phyloP scores from a whole-genome alignment of 108 stramenopile genomes.

The Nannochloropsis gaditana region DNA sequence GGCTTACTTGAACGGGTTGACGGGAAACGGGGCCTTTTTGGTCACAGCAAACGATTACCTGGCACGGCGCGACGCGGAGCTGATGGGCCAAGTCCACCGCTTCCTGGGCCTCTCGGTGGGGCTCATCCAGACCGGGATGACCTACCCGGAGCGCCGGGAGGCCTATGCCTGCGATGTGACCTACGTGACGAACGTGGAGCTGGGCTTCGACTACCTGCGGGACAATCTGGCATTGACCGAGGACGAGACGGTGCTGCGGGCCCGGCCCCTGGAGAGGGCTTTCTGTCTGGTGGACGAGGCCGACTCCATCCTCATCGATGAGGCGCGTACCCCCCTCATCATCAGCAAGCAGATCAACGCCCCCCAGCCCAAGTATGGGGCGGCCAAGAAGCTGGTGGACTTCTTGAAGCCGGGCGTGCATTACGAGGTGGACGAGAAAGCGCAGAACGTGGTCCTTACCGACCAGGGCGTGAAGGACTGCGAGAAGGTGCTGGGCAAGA shows the following conservation, averaged over 20 bases:
- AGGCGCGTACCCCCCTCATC: conserved; percentile 84
- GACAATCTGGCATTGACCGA: conserved; percentile 47
- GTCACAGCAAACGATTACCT: conserved; percentile 94
- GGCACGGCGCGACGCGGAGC: conserved; percentile 84
- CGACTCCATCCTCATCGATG: conserved; percentile 92
- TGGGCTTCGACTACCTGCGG: conserved; percentile 90
- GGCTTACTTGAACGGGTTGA: conserved; percentile 70
- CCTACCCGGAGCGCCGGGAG: conserved; percentile 64
- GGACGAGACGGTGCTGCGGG: conserved; percentile 42
- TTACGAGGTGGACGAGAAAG: conserved; percentile 85
- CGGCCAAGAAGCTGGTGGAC: conserved; percentile 66
- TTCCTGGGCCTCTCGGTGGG: conserved; percentile 87
- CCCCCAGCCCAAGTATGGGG: conserved; percentile 59
- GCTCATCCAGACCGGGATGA: conserved; percentile 77
- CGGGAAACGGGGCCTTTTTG: conserved; percentile 65
- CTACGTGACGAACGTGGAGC: conserved; percentile 86
- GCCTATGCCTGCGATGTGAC: conserved; percentile 87
- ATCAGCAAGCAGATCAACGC: conserved; percentile 82
- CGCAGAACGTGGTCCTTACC: conserved; percentile 74
- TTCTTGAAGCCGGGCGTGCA: conserved; percentile 74
- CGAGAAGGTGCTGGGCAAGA: conserved; percentile 73
- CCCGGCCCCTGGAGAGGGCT: conserved; percentile 51
- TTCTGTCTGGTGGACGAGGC: conserved; percentile 94
- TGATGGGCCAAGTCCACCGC: conserved; percentile 84
- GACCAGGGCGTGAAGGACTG: conserved; percentile 77